A percentile compares a stretch with the other conserved stretches of the same genome.
Evolutionary conservation across 139 green algal species (phyloP).

Genomic region (Klebsormidium nitens): DNA sequence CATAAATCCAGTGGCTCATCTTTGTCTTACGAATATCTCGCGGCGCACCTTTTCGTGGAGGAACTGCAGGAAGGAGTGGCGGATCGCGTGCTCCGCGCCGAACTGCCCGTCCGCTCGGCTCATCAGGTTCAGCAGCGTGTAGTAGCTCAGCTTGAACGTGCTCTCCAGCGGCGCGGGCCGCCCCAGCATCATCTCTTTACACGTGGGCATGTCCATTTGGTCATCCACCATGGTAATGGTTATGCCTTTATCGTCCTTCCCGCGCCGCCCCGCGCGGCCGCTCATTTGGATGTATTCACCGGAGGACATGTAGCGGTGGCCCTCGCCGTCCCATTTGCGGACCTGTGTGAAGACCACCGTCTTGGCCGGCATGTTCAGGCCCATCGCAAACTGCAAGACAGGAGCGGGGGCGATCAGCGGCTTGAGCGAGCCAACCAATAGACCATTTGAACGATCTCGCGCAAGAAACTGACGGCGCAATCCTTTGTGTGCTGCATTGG

Average conservation of each 20-base stretch:
- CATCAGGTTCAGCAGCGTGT: constrained; percentile 87
- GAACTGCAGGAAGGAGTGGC: constrained; percentile 88
- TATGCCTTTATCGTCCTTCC: constrained; percentile 83
- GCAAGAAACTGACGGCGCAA: no score
- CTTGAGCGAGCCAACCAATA: no score
- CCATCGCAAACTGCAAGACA: constrained; percentile 96
- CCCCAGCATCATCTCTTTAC: constrained; percentile 41
- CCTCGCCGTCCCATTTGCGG: constrained; percentile 85
- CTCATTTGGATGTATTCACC: constrained; percentile 95
- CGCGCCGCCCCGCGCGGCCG: constrained; percentile 80
- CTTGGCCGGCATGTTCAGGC: constrained; percentile 96
- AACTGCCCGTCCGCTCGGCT: constrained; percentile 56
- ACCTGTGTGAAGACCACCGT: constrained; percentile 70
- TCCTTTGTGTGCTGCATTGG: no score
- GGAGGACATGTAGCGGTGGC: constrained; percentile 54
- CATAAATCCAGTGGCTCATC: neutral
- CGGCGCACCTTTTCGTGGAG: constrained; percentile 49
- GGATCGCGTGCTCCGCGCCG: constrained; percentile 83
- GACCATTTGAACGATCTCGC: no score
- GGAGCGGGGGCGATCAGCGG: constrained; percentile 26
- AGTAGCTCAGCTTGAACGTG: constrained; percentile 83
- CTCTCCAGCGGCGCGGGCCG: constrained; percentile 40
- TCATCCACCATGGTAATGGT: constrained; percentile 76
- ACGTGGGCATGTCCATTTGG: constrained; percentile 37
- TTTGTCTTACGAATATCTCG: neutral